Evolutionary conservation across 176 grass and related monocot species (phyloP).

Genomic region (Cenchrus fungigraminus): DNA sequence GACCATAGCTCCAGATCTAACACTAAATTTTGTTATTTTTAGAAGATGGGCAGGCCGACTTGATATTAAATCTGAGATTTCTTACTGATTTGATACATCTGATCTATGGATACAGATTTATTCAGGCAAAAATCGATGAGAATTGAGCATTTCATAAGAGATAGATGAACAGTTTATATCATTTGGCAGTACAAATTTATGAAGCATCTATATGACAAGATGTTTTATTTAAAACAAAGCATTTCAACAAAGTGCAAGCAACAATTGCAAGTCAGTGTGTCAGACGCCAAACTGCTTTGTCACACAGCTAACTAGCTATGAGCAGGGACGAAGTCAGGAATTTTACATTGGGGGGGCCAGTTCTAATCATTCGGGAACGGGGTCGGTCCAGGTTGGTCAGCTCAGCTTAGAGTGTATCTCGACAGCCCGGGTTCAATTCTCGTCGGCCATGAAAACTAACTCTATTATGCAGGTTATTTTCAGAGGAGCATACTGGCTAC

Average conservation of each 20-base stretch:
- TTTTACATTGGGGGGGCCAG: too few relatives aligned
- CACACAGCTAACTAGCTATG: constrained; percentile 33
- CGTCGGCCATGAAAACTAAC: too few relatives aligned
- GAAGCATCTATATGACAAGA: background rate
- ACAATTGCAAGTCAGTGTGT: constrained; percentile 26
- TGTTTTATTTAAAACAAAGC: background rate
- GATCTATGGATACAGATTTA: background rate
- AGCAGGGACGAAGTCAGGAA: background rate
- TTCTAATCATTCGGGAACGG: background rate
- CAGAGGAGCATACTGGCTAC: too few relatives aligned
- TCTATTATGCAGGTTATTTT: too few relatives aligned
- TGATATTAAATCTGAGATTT: constrained; percentile 14
- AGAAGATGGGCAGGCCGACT: background rate
- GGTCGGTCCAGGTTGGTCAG: too few relatives aligned
- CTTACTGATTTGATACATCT: background rate
- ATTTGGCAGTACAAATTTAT: constrained; percentile 10
- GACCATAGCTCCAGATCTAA: constrained; percentile 47
- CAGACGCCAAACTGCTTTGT: constrained; percentile 47
- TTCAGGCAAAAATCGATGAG: background rate
- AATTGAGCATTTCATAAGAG: constrained; percentile 14
- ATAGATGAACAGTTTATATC: background rate
- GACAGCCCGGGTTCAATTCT: too few relatives aligned
- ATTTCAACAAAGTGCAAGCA: background rate
- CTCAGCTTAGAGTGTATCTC: too few relatives aligned
- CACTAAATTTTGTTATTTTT: constrained; percentile 18